Percentiles rank a stretch among this genome's conserved stretches.
These are phyloP conservation scores for Antarctomyces pellizariae DNA, from an alignment of 495 filamentous ascomycete genomes.

Conservation along the genomic window DNA sequence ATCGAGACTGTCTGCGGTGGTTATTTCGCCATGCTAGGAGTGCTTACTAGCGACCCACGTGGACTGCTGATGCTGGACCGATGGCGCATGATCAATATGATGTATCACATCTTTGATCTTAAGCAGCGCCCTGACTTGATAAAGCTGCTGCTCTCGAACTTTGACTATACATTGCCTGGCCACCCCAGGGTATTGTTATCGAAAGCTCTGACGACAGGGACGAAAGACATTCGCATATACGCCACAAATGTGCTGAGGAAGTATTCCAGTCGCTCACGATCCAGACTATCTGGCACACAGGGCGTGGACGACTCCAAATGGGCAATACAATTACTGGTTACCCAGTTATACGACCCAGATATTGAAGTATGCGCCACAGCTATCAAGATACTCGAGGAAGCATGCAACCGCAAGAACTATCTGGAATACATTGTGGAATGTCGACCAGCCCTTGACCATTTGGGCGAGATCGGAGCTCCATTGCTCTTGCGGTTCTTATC, in stretches of 20 bases:
- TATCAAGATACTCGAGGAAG: constrained; percentile 90
- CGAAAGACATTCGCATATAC: constrained; percentile 75
- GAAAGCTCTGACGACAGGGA: constrained; percentile 75
- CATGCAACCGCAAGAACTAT: constrained; percentile 72
- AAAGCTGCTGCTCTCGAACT: constrained; percentile 60
- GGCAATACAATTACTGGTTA: constrained; percentile 90
- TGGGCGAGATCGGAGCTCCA: constrained; percentile 91
- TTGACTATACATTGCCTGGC: constrained; percentile 69
- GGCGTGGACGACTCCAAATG: constrained; percentile 43
- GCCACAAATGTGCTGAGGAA: constrained; percentile 65
- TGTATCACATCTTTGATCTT: constrained; percentile 90
- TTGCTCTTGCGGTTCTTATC: constrained; percentile 81
- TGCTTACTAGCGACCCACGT: constrained; percentile 53
- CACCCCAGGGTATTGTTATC: constrained; percentile 82
- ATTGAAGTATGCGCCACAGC: constrained; percentile 88
- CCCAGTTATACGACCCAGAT: constrained; percentile 90
- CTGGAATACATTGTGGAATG: constrained; percentile 94
- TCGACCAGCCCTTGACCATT: constrained; percentile 81
- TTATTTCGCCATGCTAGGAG: constrained; percentile 83
- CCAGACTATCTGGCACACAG: constrained; percentile 12
- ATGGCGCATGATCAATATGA: constrained; percentile 97
- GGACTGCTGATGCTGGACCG: constrained; percentile 80
- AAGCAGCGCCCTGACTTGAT: constrained; percentile 77
- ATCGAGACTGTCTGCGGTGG: constrained; percentile 66
- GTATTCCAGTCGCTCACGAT: constrained; percentile 36